phyloP scores from a whole-genome alignment of 495 filamentous ascomycete genomes.

The Tuber melanosporum region DNA sequence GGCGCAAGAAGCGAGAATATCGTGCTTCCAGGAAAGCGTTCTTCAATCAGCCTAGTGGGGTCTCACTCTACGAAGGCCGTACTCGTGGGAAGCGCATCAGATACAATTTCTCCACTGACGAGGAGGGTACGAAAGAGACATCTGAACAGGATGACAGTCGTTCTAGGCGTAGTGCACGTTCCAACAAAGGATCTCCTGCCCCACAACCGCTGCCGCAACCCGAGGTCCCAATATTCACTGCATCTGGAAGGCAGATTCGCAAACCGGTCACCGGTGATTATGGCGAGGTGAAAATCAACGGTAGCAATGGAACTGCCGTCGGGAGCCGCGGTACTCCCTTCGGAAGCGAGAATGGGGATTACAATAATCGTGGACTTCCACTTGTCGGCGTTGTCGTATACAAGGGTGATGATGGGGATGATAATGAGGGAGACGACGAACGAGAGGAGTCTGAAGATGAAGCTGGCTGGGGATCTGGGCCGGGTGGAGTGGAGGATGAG shows the following conservation, averaged over 20 bases:
- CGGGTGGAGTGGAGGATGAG: slow-evolving; percentile 30
- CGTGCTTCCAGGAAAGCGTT: slow-evolving; percentile 75
- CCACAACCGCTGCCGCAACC: slow-evolving; percentile 34
- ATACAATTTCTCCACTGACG: slow-evolving; percentile 91
- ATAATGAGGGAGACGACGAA: slow-evolving; percentile 51
- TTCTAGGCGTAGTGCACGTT: slow-evolving; percentile 42
- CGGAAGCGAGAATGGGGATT: slow-evolving; percentile 30
- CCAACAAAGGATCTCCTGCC: slow-evolving; percentile 62
- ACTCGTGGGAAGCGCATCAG: slow-evolving; percentile 92
- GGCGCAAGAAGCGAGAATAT: slow-evolving; percentile 89
- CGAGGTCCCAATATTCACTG: slow-evolving; percentile 71
- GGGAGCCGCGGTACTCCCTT: slow-evolving; percentile 24
- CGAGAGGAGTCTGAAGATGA: slow-evolving; percentile 42
- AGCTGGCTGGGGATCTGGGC: slow-evolving; percentile 38
- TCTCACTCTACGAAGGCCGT: slow-evolving; percentile 91
- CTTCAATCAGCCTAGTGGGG: slow-evolving; percentile 78
- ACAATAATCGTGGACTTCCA: not conserved
- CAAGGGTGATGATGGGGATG: slow-evolving; percentile 20
- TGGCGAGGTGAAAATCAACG: slow-evolving; percentile 47
- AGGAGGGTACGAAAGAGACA: slow-evolving; percentile 68
- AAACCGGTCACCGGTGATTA: slow-evolving; percentile 60
- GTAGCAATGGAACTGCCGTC: slow-evolving; percentile 35
- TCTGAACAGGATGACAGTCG: slow-evolving; percentile 33
- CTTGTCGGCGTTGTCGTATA: not conserved
- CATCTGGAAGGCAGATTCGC: slow-evolving; percentile 81